These are phyloP conservation scores for Nigrospora sphaerica DNA, from an alignment of 2,329 filamentous ascomycete genomes.

Conservation along the genomic window DNA sequence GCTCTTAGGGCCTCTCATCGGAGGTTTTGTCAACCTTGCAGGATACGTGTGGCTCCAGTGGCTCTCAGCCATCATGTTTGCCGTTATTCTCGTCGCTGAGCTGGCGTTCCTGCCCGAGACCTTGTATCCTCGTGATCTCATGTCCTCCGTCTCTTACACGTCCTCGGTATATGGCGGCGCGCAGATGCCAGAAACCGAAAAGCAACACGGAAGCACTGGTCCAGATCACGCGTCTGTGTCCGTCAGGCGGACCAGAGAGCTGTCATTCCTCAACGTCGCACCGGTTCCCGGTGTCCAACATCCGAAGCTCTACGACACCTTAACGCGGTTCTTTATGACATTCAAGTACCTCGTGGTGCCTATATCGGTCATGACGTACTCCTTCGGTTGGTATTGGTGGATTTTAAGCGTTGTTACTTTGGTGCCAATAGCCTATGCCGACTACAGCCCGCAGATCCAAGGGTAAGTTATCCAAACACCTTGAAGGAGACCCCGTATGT, in stretches of 20 bases:
- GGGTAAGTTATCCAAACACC: slow-evolving; percentile 20
- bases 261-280: slow-evolving; percentile 35
- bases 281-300: slow-evolving; percentile 44
- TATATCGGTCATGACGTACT: slow-evolving; percentile 39
- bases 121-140: slow-evolving; percentile 43
- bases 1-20: slow-evolving; percentile 35
- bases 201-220: background rate
- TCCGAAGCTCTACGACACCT: slow-evolving; percentile 37
- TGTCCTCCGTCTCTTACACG: slow-evolving; percentile 26
- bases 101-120: slow-evolving; percentile 47
- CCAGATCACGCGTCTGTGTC: slow-evolving; percentile 4
- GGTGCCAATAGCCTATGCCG: slow-evolving; percentile 42
- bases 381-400: slow-evolving; percentile 52
- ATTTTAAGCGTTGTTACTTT: slow-evolving; percentile 44
- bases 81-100: slow-evolving; percentile 36
- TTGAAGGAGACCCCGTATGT: no score
- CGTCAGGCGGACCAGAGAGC: slow-evolving; percentile 29
- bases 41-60: slow-evolving; percentile 45
- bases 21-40: slow-evolving; percentile 42
- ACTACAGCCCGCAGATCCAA: slow-evolving; percentile 40
- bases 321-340: slow-evolving; percentile 36
- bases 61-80: slow-evolving; percentile 47
- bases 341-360: slow-evolving; percentile 38
- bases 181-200: background rate
- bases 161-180: background rate